Base-by-base conservation (phyloP, 805 yeast species). In the Millerozyma acaciae region DNA sequence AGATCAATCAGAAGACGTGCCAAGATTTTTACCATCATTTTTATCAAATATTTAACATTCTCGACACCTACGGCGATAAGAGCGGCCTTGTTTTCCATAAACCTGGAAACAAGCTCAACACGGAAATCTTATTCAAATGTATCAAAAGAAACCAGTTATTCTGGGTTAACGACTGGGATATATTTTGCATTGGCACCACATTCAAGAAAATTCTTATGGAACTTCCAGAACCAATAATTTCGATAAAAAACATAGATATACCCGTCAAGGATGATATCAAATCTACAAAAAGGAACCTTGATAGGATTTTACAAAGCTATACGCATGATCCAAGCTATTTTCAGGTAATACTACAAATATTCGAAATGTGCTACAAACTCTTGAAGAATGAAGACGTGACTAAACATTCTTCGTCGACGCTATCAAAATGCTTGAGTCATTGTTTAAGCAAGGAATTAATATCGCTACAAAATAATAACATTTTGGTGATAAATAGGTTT, bases 121-220 rank as follows among this genome's bases (percentile, higher is more conserved):
- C 75, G 2, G 60, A 67, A 31, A 65, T 77, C 14, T 51, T 76
- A 27, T 57, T 62, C 32, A 69, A 65, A 39, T 70, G 80, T 24
- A 70, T 76, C 16, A 68, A 65, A 21, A 55, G 83, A 20, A 70
- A 73, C 47, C 84, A 78, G 51, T 45, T 67, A 20, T 49, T 78
- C 19, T 65, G 75, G 57, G 58, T 78, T 22, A 65, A 65, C 34
- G 82, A 78, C 48, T 78, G 76, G 65, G 77, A 76, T 32, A 62
- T 80, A 8, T 64, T 65, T 39, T 65, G 72, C 32, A 65, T 75
- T n/a, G 66, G 75, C 8, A 64, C 74, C 20, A 54, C 57, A 14
- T 65, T 65, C 48, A 71, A 71, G 45, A 51, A 65, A 31, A 56
- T 72, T 44, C 50, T 85, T 21, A 61, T 68, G 36, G 76, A 70